Conservation (phyloP, 2,329 filamentous ascomycete species). For the Lecanicillium sp. region DNA sequence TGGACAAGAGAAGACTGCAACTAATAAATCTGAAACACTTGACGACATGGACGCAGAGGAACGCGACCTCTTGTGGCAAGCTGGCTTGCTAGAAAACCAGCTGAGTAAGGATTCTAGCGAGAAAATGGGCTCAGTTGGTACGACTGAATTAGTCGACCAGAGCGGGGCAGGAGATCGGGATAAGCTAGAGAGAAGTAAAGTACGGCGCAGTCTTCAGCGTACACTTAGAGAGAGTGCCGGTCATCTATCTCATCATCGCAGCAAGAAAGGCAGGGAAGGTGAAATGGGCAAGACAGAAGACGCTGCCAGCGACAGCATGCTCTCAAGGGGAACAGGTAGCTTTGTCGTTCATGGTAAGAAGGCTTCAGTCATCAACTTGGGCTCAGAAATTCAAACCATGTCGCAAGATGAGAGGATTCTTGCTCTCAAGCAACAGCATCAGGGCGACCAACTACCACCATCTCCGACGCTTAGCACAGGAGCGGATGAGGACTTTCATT, state of each 20-base stretch:
- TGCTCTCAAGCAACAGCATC: slow-evolving; percentile 46
- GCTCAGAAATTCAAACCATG: slow-evolving; percentile 77
- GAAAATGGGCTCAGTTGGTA: slow-evolving; percentile 26
- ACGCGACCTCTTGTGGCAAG: slow-evolving; percentile 57
- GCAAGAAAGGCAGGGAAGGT: slow-evolving; percentile 65
- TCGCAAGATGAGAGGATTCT: slow-evolving; percentile 64
- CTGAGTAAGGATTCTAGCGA: slow-evolving; percentile 21
- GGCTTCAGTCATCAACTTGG: slow-evolving; percentile 93
- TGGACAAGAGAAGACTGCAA: slow-evolving; percentile 10
- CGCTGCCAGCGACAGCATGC: slow-evolving; percentile 50
- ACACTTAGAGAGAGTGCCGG: slow-evolving; percentile 75
- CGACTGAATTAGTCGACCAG: slow-evolving; percentile 20
- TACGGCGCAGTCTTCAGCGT: slow-evolving; percentile 79
- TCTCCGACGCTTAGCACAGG: slow-evolving; percentile 26
- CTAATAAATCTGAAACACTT: slow-evolving; percentile 17
- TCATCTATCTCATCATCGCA: slow-evolving; percentile 58
- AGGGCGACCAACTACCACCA: slow-evolving; percentile 26
- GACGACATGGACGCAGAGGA: slow-evolving; percentile 57
- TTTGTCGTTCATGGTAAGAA: slow-evolving; percentile 98
- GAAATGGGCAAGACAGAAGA: slow-evolving; percentile 24
- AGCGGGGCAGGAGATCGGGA: slow-evolving; percentile 34
- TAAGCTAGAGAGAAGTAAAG: slow-evolving; percentile 54
- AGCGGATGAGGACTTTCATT: slow-evolving; percentile 43
- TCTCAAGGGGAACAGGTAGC: slow-evolving; percentile 73
- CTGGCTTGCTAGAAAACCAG: slow-evolving; percentile 49